A percentile compares a stretch with the other conserved stretches of the same genome.
These are phyloP conservation scores for Penicillium verhagenii DNA, from an alignment of 495 filamentous ascomycete species.

Conservation along the genomic window DNA sequence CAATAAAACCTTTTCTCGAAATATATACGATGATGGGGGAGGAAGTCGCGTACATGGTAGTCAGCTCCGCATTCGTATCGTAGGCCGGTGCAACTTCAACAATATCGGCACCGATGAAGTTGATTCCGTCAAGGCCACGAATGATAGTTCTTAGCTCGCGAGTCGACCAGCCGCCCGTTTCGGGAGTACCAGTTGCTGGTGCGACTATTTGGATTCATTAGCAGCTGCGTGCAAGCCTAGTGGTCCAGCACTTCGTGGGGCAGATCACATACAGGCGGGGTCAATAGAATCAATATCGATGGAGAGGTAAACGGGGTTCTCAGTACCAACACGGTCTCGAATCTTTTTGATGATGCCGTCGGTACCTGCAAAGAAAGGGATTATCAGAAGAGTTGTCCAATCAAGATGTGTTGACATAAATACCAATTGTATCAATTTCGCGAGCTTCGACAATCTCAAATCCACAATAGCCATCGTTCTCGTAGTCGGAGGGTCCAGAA, in stretches of 20 bases:
- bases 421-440: slow-evolving; percentile 75
- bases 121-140: slow-evolving; percentile 70
- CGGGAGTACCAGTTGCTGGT: slow-evolving; percentile 81
- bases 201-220: slow-evolving; percentile 47
- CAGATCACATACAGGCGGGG: slow-evolving; percentile 62
- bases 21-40: too few species aligned
- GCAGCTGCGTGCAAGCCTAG: background rate
- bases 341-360: slow-evolving; percentile 75
- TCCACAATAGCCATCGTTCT: slow-evolving; percentile 81
- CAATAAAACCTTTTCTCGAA: background rate
- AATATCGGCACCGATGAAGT: slow-evolving; percentile 76
- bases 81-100: slow-evolving; percentile 74
- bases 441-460: slow-evolving; percentile 79
- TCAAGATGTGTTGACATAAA: background rate
- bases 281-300: slow-evolving; percentile 90
- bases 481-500: slow-evolving; percentile 67
- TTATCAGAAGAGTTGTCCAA: background rate
- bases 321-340: slow-evolving; percentile 66
- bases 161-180: slow-evolving; percentile 85
- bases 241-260: background rate
- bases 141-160: slow-evolving; percentile 74
- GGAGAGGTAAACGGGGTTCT: slow-evolving; percentile 74
- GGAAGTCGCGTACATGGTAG: slow-evolving; percentile 48
- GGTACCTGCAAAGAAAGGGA: slow-evolving; percentile 23
- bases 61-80: slow-evolving; percentile 67